phyloP scores from a whole-genome alignment of 495 filamentous ascomycete species.

The Aspergillus avenaceus region DNA sequence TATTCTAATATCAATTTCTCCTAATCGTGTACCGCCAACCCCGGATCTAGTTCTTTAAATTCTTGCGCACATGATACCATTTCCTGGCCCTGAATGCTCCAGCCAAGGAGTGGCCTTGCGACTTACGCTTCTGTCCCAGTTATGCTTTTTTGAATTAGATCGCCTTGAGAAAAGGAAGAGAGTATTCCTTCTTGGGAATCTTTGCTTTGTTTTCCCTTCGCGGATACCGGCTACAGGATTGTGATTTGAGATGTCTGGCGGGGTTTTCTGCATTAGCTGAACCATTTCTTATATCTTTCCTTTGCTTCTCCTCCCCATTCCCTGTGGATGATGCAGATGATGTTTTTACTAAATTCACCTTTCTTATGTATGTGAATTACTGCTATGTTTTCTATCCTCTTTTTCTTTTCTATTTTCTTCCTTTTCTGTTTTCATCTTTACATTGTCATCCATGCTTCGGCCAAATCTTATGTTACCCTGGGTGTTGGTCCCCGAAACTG shows the following conservation, averaged over 20 bases:
- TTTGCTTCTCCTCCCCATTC: neutral
- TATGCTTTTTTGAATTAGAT: constrained; percentile 34
- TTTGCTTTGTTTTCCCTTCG: constrained; percentile 13
- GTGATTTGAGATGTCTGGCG: constrained; percentile 19
- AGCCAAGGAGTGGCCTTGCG: constrained; percentile 35
- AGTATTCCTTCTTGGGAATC: constrained; percentile 8
- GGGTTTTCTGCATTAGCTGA: constrained; percentile 22
- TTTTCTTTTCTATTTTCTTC: constrained; percentile 8
- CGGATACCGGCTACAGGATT: constrained; percentile 15
- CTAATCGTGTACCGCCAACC: constrained; percentile 36
- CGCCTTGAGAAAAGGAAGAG: constrained; percentile 23
- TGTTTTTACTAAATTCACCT: constrained; percentile 9
- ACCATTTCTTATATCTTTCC: constrained; percentile 8
- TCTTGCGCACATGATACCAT: constrained; percentile 44
- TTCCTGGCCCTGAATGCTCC: constrained; percentile 31
- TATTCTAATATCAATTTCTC: constrained; percentile 37
- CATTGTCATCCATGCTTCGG: constrained; percentile 18
- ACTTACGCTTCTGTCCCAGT: constrained; percentile 28
- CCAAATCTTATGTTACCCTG: constrained; percentile 28
- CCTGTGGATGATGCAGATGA: constrained; percentile 14
- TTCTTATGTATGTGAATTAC: constrained; percentile 12
- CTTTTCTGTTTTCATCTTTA: constrained; percentile 6
- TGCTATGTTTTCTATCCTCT: constrained; percentile 6
- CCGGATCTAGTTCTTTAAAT: constrained; percentile 32
- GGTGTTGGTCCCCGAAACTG: constrained; percentile 21